Base-by-base conservation (phyloP, 495 filamentous ascomycete genomes). In the Amniculicola lignicola region DNA sequence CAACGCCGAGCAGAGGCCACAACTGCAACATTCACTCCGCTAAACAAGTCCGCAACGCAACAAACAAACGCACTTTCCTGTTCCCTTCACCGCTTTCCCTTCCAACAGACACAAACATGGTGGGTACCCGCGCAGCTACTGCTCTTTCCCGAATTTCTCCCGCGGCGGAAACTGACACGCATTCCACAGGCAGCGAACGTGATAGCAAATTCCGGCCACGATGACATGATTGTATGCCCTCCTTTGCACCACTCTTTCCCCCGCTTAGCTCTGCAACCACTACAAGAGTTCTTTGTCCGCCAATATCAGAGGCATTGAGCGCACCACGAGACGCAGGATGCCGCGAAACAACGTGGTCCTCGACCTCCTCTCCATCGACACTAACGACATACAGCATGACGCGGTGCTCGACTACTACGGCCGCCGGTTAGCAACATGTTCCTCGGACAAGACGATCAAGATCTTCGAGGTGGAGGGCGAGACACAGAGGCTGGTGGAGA, bases 401-500 rank as follows among this genome's bases (percentile, higher is more conserved):
- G 93, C 92, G 48, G 90, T 90, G 49, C 84, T 99, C 60, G 94
- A 99, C 71, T 97, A 97, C 75, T 99, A 97, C 72, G 93, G 93
- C 64, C 86, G 93, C 57, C 85, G 92, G 62, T 83, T 99, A 65
- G 93, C 93, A 57, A 99, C 93, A 63, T 97, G 93, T 72, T 96
- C 90, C 18, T 96, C 91, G 50, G 93, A 99, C 73, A 89, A 90
- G 70, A 97, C 92, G 42, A 94, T 99, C 76, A 97, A 96, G 75
- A 96, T 99, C 69, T 99, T 96, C 66, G 93, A 97, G 75, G 86
- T 97, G 44, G 93, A 97, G 71, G 90, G 91, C 59, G 90, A 96
- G 66, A 81, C 86, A 61, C 93, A 99, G 72, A 80, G 88, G 42
- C 74, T 97, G 46, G 84, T 86, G 21, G 93, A 96, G 75, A 98